Evolutionary conservation across 2,329 filamentous ascomycete genomes (phyloP), one percentile per base, ranked within the genome.

Genomic region (Curvularia verruculosa): DNA sequence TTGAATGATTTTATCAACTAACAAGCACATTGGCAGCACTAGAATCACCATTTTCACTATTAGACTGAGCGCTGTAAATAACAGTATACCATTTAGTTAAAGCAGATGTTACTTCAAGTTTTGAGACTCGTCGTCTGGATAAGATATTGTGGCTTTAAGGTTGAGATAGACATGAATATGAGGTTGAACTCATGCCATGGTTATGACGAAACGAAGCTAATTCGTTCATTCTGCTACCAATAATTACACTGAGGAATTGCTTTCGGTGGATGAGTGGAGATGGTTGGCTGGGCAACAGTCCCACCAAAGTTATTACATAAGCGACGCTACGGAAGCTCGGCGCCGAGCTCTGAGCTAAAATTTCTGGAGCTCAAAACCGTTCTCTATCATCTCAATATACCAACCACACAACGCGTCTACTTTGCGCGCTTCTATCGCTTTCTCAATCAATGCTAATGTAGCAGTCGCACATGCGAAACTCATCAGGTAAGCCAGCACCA

Each of bases 331-430:
- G 63, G 56, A 65, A 56, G 50, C 49, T 61, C 61, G 53, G 60
- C 56, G 54, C 63, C 63, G 60, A 34, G 23, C 28, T 23, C 21
- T 23, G 46, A 59, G 61, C 63, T 61, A 68, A 69, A 64, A 68
- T 68, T 68, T 69, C 67, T 61, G 54, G 55, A 61, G 60, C 63
- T 46, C 61, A 59, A 60, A 61, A 61, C 56, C 36, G 49, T 26
- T 54, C 52, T 49, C 41, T 40, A 43, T 36, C 48, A 51, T 56
- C 24, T 50, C 56, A 49, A 48, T 47, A 48, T 47, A 56, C 51
- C 64, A 56, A 56, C 56, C 49, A 41, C 54, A 52, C 47, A 60
- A 46, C 60, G 62, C 65, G 53, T 59, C 54, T 52, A 53, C 47
- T 55, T 45, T 63, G 59, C 61, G 63, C 63, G 56, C 49, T 55